These are phyloP conservation scores for Botrytis galanthina DNA, from an alignment of 2,329 filamentous ascomycete genomes.

Conservation along the genomic window DNA sequence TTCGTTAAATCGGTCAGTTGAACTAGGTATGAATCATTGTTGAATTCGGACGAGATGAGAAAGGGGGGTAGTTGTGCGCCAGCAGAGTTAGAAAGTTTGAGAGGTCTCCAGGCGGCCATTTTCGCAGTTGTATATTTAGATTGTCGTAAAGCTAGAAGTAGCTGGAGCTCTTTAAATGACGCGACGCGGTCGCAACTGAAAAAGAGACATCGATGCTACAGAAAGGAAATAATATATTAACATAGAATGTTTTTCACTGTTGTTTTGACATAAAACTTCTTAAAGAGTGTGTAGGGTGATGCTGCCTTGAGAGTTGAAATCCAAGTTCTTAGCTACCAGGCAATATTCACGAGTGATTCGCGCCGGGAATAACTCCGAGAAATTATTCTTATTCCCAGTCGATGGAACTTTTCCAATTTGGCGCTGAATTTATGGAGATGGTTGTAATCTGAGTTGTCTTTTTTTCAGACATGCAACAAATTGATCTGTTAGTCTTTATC, in stretches of 20 bases:
- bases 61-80: slow-evolving; percentile 53
- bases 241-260: neutral
- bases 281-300: neutral
- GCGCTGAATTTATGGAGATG: neutral
- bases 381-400: neutral
- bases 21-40: slow-evolving; percentile 57
- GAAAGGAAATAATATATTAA: neutral
- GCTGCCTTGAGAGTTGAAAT: neutral
- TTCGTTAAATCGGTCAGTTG: slow-evolving; percentile 69
- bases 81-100: slow-evolving; percentile 26
- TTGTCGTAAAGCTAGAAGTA: neutral
- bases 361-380: neutral
- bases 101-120: slow-evolving; percentile 34
- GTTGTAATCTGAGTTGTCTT: neutral
- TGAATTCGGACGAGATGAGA: slow-evolving; percentile 59
- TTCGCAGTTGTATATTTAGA: neutral
- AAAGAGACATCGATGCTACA: neutral
- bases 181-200: neutral
- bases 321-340: neutral
- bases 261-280: neutral
- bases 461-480: slow-evolving; percentile 1
- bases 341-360: neutral
- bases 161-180: neutral
- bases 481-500: too few relatives aligned
- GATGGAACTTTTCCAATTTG: neutral